Base-by-base conservation (phyloP, 2,329 filamentous ascomycete genomes). In the Pleurostoma richardsiae region DNA sequence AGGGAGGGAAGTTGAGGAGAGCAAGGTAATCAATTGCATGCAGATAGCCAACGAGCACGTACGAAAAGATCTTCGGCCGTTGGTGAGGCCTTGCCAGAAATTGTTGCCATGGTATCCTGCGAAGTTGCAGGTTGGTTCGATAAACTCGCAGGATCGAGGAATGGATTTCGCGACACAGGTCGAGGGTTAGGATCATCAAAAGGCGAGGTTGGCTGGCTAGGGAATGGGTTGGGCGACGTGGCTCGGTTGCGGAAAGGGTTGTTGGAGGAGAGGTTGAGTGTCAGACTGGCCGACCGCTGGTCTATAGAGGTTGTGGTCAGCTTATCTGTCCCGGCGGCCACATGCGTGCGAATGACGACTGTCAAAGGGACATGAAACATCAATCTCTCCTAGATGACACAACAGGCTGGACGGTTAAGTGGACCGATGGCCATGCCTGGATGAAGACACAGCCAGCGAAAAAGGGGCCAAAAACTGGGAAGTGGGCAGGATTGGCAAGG, bases 231-330 rank as follows among this genome's bases (percentile, higher is more conserved):
- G 43, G 79, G 84, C 53, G 85, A 88, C 36, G 74, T 72, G 53
- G 83, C 81, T 60, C 85, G 82, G 66, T 88, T 88, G 71, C 86
- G 84, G 59, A 82, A 91, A 52, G 87, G 87, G 63, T 91, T 91
- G 76, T 90, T 90, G 64, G 86, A 90, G 65, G 84, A 83, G 60
- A 90, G 79, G 67, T 83, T 85, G 64, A 86, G 70, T 46, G 78
- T 72, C 61, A 85, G 72, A 55, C 74, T 75, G 54, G 76, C 65
- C 56, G 78, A 77, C 54, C 69, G 74, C 56, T 67, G 66, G 58
- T 66, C 69, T 71, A 64, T 64, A 59, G 57, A 54, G 45, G 50
- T 49, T 44, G 54, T 55, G 44, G 57, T 55, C 48, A 46, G 51
- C 47, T 47, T 42, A 39, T 51, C 47, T 46, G 46, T 29, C 47